Evolutionary conservation across 2,329 filamentous ascomycete genomes (phyloP).

Genomic region (Aspergillus hortae): DNA sequence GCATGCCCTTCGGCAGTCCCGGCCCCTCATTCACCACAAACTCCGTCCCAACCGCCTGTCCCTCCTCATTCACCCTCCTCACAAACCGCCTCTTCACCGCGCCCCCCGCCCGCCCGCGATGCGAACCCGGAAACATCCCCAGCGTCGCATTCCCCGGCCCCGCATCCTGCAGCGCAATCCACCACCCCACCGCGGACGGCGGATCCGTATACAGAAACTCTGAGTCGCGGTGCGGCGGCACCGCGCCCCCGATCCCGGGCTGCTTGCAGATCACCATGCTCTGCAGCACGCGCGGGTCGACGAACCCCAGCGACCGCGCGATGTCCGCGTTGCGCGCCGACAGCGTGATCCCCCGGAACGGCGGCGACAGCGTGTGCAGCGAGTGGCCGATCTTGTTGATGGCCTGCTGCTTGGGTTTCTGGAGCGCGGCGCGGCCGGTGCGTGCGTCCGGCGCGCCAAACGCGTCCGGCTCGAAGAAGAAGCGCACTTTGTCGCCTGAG

Average conservation of each 20-base stretch:
- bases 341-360: constrained; percentile 57
- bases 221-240: constrained; percentile 87
- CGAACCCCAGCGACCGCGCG: constrained; percentile 68
- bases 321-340: constrained; percentile 56
- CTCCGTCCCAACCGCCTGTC: constrained; percentile 48
- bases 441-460: constrained; percentile 52
- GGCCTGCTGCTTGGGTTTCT: constrained; percentile 75
- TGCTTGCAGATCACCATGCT: constrained; percentile 99
- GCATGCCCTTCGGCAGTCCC: constrained; percentile 58
- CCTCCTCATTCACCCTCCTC: constrained; percentile 41
- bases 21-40: constrained; percentile 68
- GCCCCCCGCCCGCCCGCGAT: constrained; percentile 54
- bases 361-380: constrained; percentile 65
- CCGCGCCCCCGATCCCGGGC: constrained; percentile 88
- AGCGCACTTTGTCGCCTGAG: constrained; percentile 87
- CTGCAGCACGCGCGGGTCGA: constrained; percentile 75
- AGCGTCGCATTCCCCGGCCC: constrained; percentile 83
- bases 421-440: constrained; percentile 55
- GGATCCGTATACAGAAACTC: constrained; percentile 89
- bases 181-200: constrained; percentile 88
- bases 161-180: constrained; percentile 95
- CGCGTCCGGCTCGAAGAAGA: constrained; percentile 96
- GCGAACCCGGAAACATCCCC: constrained; percentile 79
- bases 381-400: constrained; percentile 89
- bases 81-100: constrained; percentile 73